These are phyloP conservation scores for Ochetophila trinervis DNA, from an alignment of 306 rosid genomes.

Conservation along the genomic window DNA sequence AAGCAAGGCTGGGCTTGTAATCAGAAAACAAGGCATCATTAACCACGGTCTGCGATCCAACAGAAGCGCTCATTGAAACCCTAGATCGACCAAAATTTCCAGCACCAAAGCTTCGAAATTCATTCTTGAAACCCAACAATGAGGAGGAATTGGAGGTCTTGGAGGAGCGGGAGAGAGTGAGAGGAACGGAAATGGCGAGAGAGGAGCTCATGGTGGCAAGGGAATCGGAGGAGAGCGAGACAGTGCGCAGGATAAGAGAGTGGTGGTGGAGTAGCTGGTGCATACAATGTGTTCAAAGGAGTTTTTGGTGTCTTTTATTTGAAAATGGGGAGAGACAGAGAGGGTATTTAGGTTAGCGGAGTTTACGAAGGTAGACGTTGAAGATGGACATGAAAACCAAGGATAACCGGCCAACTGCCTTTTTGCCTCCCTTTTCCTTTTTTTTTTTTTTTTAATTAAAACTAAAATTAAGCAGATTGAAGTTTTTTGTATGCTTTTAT, in stretches of 20 bases:
- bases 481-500: too few relatives aligned
- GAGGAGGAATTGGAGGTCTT: conserved; percentile 24
- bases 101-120: conserved; percentile 24
- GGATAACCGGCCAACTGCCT: conserved; percentile 44
- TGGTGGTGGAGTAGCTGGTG: conserved; percentile 18
- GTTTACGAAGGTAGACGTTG: conserved; percentile 41
- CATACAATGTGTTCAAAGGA: conserved; percentile 9
- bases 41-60: conserved; percentile 56
- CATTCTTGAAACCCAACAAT: conserved; percentile 33
- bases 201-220: conserved; percentile 28
- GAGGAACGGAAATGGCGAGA: conserved; percentile 27
- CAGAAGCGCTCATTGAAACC: conserved; percentile 62
- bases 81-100: conserved; percentile 52
- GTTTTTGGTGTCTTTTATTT: neutral
- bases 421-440: neutral
- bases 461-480: too few relatives aligned
- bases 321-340: conserved; percentile 10
- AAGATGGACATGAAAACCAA: conserved; percentile 28
- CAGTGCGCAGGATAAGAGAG: conserved; percentile 32
- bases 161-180: conserved; percentile 34
- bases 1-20: conserved; percentile 66
- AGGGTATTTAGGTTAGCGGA: conserved; percentile 44
- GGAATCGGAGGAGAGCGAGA: neutral
- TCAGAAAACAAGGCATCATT: conserved; percentile 58
- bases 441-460: neutral